Percentiles rank a stretch among this genome's conserved stretches.
phyloP scores from a whole-genome alignment of 768 basidiomycete species.

The Goffeauzyma gilvescens region DNA sequence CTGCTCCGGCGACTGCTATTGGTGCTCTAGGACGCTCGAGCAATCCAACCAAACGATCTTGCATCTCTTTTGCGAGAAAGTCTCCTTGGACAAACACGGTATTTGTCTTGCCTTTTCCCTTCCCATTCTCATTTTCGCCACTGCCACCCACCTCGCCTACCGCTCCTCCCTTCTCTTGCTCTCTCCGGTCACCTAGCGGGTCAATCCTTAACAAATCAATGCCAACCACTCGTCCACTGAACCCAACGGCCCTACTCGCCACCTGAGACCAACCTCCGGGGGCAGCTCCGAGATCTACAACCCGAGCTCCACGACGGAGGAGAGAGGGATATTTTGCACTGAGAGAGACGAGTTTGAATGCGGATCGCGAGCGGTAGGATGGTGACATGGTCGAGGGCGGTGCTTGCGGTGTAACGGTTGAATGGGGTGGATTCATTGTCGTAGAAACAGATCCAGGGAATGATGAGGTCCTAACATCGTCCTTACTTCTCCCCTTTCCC shows the following conservation, averaged over 20 bases:
- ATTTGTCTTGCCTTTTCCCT: constrained; percentile 35
- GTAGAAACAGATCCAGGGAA: no score
- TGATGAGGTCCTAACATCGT: no score
- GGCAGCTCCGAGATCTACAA: constrained; percentile 77
- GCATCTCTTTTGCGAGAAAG: constrained; percentile 41
- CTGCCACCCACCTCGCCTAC: no score
- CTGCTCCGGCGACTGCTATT: no score
- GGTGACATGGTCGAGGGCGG: no score
- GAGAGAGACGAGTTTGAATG: constrained; percentile 78
- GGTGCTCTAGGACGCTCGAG: constrained; percentile 8
- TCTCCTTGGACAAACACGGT: constrained; percentile 57
- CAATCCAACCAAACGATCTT: background rate
- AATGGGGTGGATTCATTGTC: no score
- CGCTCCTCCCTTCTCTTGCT: no score
- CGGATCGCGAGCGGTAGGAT: constrained; percentile 75
- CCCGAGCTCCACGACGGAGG: constrained; percentile 34
- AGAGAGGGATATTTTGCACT: constrained; percentile 42
- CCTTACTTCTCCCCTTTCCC: no score
- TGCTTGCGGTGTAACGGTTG: no score
- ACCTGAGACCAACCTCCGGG: constrained; percentile 94
- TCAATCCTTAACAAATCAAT: constrained; percentile 60
- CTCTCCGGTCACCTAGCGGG: no score
- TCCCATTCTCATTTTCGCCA: no score
- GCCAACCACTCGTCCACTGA: constrained; percentile 42
- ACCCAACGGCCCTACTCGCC: constrained; percentile 18